Base-by-base conservation (phyloP, 1,284 basidiomycete species). In the Heliocybe sulcata region DNA sequence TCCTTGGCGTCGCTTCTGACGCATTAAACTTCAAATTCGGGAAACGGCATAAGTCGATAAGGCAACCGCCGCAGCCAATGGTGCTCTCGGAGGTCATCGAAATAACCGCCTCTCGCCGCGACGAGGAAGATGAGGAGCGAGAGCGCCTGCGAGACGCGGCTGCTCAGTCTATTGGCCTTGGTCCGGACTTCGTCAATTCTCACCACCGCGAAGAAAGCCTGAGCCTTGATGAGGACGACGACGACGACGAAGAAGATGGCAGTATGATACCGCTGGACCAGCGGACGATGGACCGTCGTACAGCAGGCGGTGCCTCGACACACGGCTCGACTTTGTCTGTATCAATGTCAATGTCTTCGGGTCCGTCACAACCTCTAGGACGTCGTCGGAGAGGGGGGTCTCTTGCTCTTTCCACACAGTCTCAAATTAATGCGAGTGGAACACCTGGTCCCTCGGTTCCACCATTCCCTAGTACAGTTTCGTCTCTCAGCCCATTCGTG, bases 51-150 rank as follows among this genome's bases (percentile, higher is more conserved):
- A 77, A 75, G 58, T 64, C 65, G 38, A 61, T 69, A 42, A 66
- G 47, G 19, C 63, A 14, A 58, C 65, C 22, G 42, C 38, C 38
- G 33, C 65, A 2, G 31, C 69, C 58, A 1, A 64, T 81, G 45
- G 66, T 85, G 29, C 71, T 85, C 53, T 79, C 84, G 8, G 85
- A 80, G 48, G 84, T 89, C 53, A 85, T 90, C 53, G 87, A 90
- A 65, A 88, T 90, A 45, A 77, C 72, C 51, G 82, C 82, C 10
- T 70, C 74, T 35, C 67, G 69, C 54, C 64, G 72, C 56, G 75
- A 87, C 58, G 77, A 77, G 53, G 87, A 90, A 62, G 75, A 80
- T 42, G 81, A 83, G 62, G 88, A 90, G 61, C 79, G 87, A 14
- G 80, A 85, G 59, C 78, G 86, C 25, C 69, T 91, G 42, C 73